Conservation (phyloP, 2,329 filamentous ascomycete species). For the Diplocarpon rosae region DNA sequence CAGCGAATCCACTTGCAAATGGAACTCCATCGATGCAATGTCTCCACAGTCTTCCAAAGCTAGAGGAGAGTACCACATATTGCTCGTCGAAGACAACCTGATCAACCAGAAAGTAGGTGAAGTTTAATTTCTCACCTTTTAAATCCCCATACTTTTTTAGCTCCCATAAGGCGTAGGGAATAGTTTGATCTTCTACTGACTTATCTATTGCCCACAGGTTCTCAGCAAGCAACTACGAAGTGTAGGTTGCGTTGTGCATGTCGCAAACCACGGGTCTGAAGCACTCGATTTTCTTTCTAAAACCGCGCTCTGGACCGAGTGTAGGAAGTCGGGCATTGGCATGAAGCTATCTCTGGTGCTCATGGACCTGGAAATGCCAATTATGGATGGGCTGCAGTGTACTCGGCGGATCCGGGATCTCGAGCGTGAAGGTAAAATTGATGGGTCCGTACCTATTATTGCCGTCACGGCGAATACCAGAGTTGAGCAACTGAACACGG, state of each 20-base stretch:
- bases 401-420: constrained; percentile 32
- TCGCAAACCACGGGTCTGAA: constrained; percentile 53
- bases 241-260: constrained; percentile 46
- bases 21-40: background rate
- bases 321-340: constrained; percentile 26
- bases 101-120: constrained; percentile 43
- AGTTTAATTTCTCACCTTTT: no score
- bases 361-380: constrained; percentile 40
- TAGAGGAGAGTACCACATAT: constrained; percentile 29
- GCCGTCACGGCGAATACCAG: constrained; percentile 38
- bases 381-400: constrained; percentile 37
- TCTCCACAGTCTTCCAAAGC: background rate
- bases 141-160: no score
- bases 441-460: constrained; percentile 41
- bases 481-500: constrained; percentile 27
- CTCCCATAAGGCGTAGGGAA: no score
- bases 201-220: constrained; percentile 27
- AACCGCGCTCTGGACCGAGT: constrained; percentile 42
- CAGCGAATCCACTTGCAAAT: background rate
- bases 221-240: constrained; percentile 48
- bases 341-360: constrained; percentile 43
- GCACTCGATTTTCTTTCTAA: constrained; percentile 44
- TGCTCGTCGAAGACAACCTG: constrained; percentile 56
- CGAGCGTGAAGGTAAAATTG: constrained; percentile 27
- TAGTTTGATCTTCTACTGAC: no score